Percentiles rank a stretch among this genome's conserved stretches.
These are phyloP conservation scores for Cryptosporidium meleagridis DNA, from an alignment of 169 alveolate genomes.

Conservation along the genomic window DNA sequence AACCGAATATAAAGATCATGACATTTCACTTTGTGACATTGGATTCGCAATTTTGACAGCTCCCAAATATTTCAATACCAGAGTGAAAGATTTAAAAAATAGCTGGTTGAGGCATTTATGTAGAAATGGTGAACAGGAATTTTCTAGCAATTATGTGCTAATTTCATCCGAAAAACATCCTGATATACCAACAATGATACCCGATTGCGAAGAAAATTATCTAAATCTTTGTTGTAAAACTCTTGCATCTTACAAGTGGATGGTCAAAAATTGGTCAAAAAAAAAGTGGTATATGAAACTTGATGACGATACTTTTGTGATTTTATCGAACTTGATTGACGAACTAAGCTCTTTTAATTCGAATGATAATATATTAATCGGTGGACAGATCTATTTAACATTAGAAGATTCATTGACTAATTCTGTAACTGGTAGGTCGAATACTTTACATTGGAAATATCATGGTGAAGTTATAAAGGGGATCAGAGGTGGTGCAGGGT, in stretches of 20 bases:
- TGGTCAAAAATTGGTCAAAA: constrained; percentile 67
- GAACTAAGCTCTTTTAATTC: constrained; percentile 31
- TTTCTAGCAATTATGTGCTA: constrained; percentile 34
- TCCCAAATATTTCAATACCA: constrained; percentile 49
- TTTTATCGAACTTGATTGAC: constrained; percentile 34
- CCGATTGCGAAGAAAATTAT: constrained; percentile 61
- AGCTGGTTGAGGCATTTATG: constrained; percentile 70
- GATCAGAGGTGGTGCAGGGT: constrained; percentile 72
- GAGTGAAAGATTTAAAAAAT: constrained; percentile 51
- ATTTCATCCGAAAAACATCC: constrained; percentile 24
- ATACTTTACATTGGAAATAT: constrained; percentile 43
- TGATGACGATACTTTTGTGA: constrained; percentile 69
- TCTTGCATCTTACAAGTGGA: constrained; percentile 64
- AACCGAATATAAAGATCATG: not conserved
- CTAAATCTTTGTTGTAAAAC: constrained; percentile 68
- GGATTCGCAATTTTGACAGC: constrained; percentile 73
- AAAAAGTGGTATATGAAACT: constrained; percentile 73
- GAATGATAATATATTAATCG: constrained; percentile 23
- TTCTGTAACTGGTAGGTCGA: constrained; percentile 42
- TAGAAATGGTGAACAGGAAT: not conserved
- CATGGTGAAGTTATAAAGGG: constrained; percentile 72
- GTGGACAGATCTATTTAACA: constrained; percentile 69
- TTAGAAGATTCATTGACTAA: constrained; percentile 35
- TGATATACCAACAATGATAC: constrained; percentile 54
- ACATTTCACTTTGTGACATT: constrained; percentile 49